Evolutionary conservation across 371 early-diverging fungal species (phyloP).

Genomic region (Haplosporangium sp.): DNA sequence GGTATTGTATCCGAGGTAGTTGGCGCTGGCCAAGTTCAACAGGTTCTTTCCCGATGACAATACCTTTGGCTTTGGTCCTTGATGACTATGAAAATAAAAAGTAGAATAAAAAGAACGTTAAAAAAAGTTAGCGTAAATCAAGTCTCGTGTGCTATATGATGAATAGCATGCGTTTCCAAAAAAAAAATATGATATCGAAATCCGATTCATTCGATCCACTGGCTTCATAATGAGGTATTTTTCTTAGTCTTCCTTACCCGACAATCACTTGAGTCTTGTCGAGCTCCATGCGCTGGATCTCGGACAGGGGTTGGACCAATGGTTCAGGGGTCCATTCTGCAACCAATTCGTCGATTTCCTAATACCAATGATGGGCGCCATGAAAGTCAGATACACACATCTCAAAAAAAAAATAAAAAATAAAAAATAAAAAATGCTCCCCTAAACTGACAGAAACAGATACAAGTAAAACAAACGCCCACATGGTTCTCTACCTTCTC

Average conservation of each 20-base stretch:
- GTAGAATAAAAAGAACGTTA: not conserved
- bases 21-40: constrained; percentile 87
- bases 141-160: not conserved
- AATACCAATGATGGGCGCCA: not conserved
- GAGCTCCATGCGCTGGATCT: constrained; percentile 79
- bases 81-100: constrained; percentile 44
- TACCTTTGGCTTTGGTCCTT: constrained; percentile 68
- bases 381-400: not conserved
- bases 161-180: not conserved
- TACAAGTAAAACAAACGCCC: not conserved
- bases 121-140: not conserved
- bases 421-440: constrained; percentile 5
- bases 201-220: too few relatives aligned
- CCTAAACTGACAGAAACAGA: too few relatives aligned
- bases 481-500: constrained; percentile 70
- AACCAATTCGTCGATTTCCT: constrained; percentile 95
- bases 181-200: not conserved
- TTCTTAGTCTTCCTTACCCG: constrained; percentile 59
- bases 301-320: constrained; percentile 83
- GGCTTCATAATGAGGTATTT: not conserved
- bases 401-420: not conserved
- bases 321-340: constrained; percentile 98
- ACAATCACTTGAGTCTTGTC: constrained; percentile 82
- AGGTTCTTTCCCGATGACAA: constrained; percentile 65
- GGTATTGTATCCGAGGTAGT: constrained; percentile 88